A percentile compares a stretch with the other conserved stretches of the same genome.
These are phyloP conservation scores for Nitzschia sp. DNA, from an alignment of 108 stramenopile genomes.

Conservation along the genomic window DNA sequence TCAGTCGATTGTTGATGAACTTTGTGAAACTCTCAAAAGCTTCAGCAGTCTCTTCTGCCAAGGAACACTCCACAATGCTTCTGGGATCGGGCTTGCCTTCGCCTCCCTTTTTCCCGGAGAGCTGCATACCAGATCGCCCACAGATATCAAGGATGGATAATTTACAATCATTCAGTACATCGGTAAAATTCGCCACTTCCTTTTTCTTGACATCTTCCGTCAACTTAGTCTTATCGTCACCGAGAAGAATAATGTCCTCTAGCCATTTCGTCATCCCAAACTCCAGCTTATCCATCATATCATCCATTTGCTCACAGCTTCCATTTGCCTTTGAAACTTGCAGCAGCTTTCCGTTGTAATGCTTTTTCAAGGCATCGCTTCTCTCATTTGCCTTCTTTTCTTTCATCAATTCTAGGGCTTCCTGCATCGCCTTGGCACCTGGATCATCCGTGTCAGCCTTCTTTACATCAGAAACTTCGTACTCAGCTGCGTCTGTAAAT, in stretches of 20 bases:
- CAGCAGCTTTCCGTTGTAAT: constrained; percentile 56
- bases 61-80: constrained; percentile 42
- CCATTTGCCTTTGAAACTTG: constrained; percentile 63
- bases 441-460: constrained; percentile 63
- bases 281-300: constrained; percentile 53
- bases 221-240: constrained; percentile 36
- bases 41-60: constrained; percentile 45
- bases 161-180: constrained; percentile 50
- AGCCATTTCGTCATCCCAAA: constrained; percentile 42
- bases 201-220: constrained; percentile 50
- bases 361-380: constrained; percentile 55
- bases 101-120: constrained; percentile 51
- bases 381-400: constrained; percentile 61
- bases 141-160: constrained; percentile 37
- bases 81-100: constrained; percentile 48
- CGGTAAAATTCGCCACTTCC: constrained; percentile 44
- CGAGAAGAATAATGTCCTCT: constrained; percentile 36
- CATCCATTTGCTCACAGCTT: constrained; percentile 66
- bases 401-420: constrained; percentile 51
- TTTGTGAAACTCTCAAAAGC: constrained; percentile 33
- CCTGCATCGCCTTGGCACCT: constrained; percentile 57
- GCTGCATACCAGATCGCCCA: constrained; percentile 60
- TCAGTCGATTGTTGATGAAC: constrained; percentile 41
- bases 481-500: constrained; percentile 33
- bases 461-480: constrained; percentile 54